phyloP scores from a whole-genome alignment of 805 yeast genomes.

The Candida schatavii region DNA sequence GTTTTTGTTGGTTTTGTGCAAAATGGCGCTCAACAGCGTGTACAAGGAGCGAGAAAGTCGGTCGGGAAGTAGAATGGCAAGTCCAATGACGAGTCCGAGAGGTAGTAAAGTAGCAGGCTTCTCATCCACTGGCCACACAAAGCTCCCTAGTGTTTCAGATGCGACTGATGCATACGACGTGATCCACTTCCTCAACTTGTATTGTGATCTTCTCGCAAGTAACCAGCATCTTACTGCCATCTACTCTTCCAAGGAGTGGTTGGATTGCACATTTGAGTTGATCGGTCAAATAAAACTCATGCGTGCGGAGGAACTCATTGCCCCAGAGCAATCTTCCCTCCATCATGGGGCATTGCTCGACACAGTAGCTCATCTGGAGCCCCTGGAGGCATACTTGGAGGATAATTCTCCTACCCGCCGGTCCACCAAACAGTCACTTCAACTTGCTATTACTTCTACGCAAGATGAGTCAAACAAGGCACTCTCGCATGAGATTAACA shows the following conservation, averaged over 20 bases:
- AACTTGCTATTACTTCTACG: too few relatives aligned
- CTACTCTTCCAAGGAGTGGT: constrained; percentile 29
- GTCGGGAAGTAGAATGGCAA: constrained; percentile 32
- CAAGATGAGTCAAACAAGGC: background rate
- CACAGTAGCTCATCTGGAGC: too few relatives aligned
- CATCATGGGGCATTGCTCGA: too few relatives aligned
- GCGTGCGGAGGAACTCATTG: constrained; percentile 13
- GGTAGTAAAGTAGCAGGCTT: background rate
- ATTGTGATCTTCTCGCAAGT: constrained; percentile 24
- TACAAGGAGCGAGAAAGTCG: constrained; percentile 18
- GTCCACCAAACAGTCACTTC: too few relatives aligned
- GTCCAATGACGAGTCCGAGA: constrained; percentile 22
- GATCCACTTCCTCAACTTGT: constrained; percentile 33
- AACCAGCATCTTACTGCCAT: constrained; percentile 19
- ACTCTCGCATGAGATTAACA: background rate
- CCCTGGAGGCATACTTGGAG: too few relatives aligned
- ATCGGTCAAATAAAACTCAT: constrained; percentile 28
- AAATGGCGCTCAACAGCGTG: constrained; percentile 30
- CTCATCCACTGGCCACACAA: constrained; percentile 9
- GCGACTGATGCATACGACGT: constrained; percentile 19
- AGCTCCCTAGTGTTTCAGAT: constrained; percentile 13
- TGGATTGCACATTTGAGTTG: constrained; percentile 39
- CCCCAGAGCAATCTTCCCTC: too few relatives aligned
- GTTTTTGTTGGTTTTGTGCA: constrained; percentile 36
- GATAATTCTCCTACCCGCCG: too few relatives aligned